Evolutionary conservation across 768 basidiomycete species (phyloP).

Genomic region (Coprinopsis strossmayeri): DNA sequence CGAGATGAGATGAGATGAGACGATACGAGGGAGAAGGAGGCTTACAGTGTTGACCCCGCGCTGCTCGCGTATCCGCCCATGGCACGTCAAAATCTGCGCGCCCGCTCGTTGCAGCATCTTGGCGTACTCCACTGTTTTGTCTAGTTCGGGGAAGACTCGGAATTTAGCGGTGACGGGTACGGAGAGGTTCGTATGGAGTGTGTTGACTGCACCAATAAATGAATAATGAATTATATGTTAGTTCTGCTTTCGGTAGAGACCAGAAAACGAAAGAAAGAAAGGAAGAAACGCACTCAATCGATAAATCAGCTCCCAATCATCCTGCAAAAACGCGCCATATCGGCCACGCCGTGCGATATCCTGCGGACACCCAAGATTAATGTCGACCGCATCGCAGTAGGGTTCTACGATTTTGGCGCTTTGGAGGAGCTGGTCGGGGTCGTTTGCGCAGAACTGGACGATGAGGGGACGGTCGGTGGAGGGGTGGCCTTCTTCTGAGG

Average conservation of each 20-base stretch:
- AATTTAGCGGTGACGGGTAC: slow-evolving; percentile 98
- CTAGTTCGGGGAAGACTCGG: slow-evolving; percentile 78
- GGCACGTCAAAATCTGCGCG: slow-evolving; percentile 91
- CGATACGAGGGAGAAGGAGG: neutral
- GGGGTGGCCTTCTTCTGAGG: slow-evolving; percentile 70
- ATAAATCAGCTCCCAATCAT: slow-evolving; percentile 90
- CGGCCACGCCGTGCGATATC: slow-evolving; percentile 85
- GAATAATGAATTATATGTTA: neutral
- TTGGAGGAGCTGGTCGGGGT: slow-evolving; percentile 67
- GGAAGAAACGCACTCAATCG: slow-evolving; percentile 62
- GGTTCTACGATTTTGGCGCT: slow-evolving; percentile 74
- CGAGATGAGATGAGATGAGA: neutral
- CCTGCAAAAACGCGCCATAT: slow-evolving; percentile 90
- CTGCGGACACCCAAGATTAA: slow-evolving; percentile 94
- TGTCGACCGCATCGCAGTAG: slow-evolving; percentile 88
- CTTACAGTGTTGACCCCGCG: slow-evolving; percentile 75
- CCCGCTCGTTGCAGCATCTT: slow-evolving; percentile 94
- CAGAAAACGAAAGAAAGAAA: too few relatives aligned
- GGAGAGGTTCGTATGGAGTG: slow-evolving; percentile 71
- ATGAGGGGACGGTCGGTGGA: slow-evolving; percentile 74
- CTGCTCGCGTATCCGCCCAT: slow-evolving; percentile 88
- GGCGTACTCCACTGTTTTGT: slow-evolving; percentile 90
- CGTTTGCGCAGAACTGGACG: slow-evolving; percentile 92
- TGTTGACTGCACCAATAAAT: slow-evolving; percentile 60
- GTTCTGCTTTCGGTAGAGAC: neutral